A percentile compares a stretch with the other conserved stretches of the same genome.
These are phyloP conservation scores for Alternaria atra DNA, from an alignment of 2,329 filamentous ascomycete species.

Conservation along the genomic window DNA sequence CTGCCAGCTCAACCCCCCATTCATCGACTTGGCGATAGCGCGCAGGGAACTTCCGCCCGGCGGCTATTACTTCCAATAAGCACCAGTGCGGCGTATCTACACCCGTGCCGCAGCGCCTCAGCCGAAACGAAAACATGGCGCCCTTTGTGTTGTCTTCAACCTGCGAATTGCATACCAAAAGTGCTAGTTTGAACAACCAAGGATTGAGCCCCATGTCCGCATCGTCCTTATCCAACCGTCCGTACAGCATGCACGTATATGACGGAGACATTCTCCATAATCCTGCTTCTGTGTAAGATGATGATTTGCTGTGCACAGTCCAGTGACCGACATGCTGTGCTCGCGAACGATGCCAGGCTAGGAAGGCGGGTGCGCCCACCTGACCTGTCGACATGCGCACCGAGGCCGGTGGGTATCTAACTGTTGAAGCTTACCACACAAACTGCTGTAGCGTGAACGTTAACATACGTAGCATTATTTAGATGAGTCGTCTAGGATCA, in stretches of 20 bases:
- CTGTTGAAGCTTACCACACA: not conserved
- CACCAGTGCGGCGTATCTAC: constrained; percentile 11
- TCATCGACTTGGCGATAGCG: constrained; percentile 10
- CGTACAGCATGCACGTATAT: not conserved
- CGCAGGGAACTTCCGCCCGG: constrained; percentile 12
- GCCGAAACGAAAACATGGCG: constrained; percentile 15
- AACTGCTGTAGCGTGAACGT: not conserved
- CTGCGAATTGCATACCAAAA: constrained; percentile 8
- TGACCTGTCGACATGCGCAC: constrained; percentile 3
- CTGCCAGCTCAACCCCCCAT: constrained; percentile 3
- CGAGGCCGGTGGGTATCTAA: not conserved
- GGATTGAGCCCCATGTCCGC: not conserved
- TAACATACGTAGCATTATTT: not conserved
- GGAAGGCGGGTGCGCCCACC: constrained; percentile 2
- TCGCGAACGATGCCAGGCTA: constrained; percentile 10
- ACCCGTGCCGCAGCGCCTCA: constrained; percentile 23
- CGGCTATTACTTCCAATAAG: constrained; percentile 30
- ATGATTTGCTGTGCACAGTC: constrained; percentile 7
- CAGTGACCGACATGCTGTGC: constrained; percentile 5
- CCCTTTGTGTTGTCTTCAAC: not conserved
- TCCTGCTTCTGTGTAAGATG: not conserved
- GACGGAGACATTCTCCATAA: not conserved
- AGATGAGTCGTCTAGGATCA: not conserved
- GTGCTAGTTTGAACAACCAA: not conserved
- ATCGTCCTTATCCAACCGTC: not conserved